These are phyloP conservation scores for Fusarium redolens DNA, from an alignment of 2,329 filamentous ascomycete species.

Conservation along the genomic window DNA sequence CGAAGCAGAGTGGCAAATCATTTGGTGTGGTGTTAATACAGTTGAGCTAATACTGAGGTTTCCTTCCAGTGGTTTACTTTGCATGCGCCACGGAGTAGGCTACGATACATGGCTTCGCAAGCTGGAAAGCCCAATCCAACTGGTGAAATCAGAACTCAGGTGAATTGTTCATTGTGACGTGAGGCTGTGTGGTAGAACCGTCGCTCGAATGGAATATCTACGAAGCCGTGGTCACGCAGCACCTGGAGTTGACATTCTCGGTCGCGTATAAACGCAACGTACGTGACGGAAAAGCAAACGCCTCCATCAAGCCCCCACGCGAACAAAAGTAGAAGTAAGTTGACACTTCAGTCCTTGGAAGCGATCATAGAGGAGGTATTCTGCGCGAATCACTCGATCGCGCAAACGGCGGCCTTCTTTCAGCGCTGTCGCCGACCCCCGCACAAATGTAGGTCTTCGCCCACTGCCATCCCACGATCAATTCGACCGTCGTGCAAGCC, in stretches of 20 bases:
- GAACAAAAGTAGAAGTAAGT: accelerated
- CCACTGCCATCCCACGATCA: background rate
- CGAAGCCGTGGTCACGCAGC: background rate
- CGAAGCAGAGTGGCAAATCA: no score
- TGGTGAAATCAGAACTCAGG: no score
- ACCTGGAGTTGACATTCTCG: background rate
- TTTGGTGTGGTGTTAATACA: background rate
- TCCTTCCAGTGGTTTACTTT: no score
- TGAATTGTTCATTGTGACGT: accelerated
- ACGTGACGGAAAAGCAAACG: background rate
- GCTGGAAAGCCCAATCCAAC: background rate
- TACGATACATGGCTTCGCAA: accelerated
- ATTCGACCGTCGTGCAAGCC: background rate
- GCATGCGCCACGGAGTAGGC: background rate
- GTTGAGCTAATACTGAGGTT: background rate
- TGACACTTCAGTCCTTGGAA: background rate
- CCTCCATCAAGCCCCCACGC: no score
- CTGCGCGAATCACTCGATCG: background rate
- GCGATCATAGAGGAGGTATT: accelerated
- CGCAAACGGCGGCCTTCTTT: background rate
- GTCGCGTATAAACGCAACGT: background rate
- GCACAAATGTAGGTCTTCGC: background rate
- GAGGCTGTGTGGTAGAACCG: accelerated
- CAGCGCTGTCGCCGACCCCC: background rate
- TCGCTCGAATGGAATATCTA: background rate